Conservation (phyloP, 805 yeast genomes). For the Vanderwaltozyma tropicalis region DNA sequence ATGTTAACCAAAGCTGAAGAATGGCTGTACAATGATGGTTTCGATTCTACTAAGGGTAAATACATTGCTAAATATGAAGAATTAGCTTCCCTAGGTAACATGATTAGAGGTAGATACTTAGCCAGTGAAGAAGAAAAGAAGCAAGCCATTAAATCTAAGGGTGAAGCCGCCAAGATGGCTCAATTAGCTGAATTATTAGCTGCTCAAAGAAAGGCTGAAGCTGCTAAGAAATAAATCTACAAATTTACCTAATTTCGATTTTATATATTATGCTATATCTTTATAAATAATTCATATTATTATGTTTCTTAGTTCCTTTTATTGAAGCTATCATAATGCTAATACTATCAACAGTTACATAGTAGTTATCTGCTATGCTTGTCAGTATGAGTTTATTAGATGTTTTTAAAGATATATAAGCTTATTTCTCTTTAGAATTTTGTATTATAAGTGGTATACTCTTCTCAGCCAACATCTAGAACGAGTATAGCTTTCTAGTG, state of each 20-base stretch:
- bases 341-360: no score
- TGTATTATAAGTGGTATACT: slow-evolving; percentile 6
- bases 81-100: slow-evolving; percentile 85
- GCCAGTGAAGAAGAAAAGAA: slow-evolving; percentile 91
- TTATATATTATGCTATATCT: not conserved
- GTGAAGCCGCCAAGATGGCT: slow-evolving; percentile 75
- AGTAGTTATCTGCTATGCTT: no score
- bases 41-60: slow-evolving; percentile 88
- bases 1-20: slow-evolving; percentile 82
- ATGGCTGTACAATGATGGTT: slow-evolving; percentile 96
- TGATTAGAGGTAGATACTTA: slow-evolving; percentile 88
- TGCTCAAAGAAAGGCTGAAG: slow-evolving; percentile 53
- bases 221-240: slow-evolving; percentile 16
- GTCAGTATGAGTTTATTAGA: no score
- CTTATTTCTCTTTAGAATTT: no score
- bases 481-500: slow-evolving; percentile 22
- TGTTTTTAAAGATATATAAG: no score
- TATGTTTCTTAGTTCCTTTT: not conserved
- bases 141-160: slow-evolving; percentile 74
- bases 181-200: slow-evolving; percentile 76
- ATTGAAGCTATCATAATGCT: no score
- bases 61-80: slow-evolving; percentile 97
- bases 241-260: not conserved
- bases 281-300: not conserved
- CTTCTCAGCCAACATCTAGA: slow-evolving; percentile 19